Evolutionary conservation across 257 asterid genomes (phyloP).

Genomic region (Solanum rostratum): DNA sequence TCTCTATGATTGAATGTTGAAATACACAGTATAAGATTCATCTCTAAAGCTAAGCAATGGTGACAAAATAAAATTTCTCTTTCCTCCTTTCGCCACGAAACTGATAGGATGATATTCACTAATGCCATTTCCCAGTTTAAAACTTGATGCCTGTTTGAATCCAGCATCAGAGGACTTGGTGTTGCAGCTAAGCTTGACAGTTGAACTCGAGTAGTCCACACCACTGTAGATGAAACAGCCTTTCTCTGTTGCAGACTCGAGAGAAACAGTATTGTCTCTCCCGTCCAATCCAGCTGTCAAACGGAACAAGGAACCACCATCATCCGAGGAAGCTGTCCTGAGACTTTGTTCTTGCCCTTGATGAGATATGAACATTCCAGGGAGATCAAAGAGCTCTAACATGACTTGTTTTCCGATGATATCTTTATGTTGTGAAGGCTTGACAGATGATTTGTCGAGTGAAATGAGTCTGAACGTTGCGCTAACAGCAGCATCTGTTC

Average conservation of each 20-base stretch:
- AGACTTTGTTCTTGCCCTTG: conserved; percentile 38
- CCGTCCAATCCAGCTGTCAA: conserved; percentile 37
- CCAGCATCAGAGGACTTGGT: conserved; percentile 13
- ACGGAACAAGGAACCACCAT: conserved; percentile 18
- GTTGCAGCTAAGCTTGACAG: conserved; percentile 36
- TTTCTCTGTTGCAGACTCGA: conserved; percentile 30
- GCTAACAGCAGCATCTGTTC: conserved; percentile 42
- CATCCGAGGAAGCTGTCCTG: conserved; percentile 11
- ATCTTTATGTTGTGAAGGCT: conserved; percentile 16
- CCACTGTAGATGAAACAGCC: conserved; percentile 42
- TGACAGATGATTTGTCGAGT: neutral
- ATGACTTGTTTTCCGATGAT: conserved; percentile 30
- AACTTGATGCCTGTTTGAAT: conserved; percentile 45
- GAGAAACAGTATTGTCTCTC: conserved; percentile 22
- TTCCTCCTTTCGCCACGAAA: conserved; percentile 60
- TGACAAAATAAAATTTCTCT: conserved; percentile 40
- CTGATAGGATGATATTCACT: conserved; percentile 70
- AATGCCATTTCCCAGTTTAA: conserved; percentile 36
- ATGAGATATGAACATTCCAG: conserved; percentile 48
- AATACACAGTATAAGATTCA: conserved; percentile 82
- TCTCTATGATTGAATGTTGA: conserved; percentile 13
- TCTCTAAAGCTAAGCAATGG: conserved; percentile 71
- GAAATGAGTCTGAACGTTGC: conserved; percentile 49
- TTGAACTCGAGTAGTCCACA: conserved; percentile 10
- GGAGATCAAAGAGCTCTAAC: conserved; percentile 61